Evolutionary conservation across 2,329 filamentous ascomycete genomes (phyloP).

Genomic region (Lachnellula suecica): DNA sequence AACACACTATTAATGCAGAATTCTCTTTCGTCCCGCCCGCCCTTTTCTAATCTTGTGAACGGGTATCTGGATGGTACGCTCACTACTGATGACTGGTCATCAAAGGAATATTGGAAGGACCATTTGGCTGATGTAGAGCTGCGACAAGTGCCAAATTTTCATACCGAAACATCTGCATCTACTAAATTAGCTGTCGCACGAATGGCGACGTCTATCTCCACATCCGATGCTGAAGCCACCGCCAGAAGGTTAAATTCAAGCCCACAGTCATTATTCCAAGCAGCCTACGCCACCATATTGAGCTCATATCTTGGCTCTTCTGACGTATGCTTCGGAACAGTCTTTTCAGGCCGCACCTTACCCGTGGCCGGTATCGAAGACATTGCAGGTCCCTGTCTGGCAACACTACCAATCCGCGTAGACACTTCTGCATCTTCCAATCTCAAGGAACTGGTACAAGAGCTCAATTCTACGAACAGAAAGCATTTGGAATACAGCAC

Average conservation of each 20-base stretch:
- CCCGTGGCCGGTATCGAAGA: conserved; percentile 68
- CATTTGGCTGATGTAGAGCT: conserved; percentile 58
- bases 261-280: conserved; percentile 74
- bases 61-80: conserved; percentile 41
- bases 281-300: conserved; percentile 66
- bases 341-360: conserved; percentile 80
- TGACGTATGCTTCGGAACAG: conserved; percentile 74
- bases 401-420: conserved; percentile 71
- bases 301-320: conserved; percentile 59
- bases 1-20: conserved; percentile 38
- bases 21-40: conserved; percentile 41
- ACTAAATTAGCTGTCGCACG: conserved; percentile 28
- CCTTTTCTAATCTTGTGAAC: conserved; percentile 59
- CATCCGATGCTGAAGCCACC: conserved; percentile 23
- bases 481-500: conserved; percentile 62
- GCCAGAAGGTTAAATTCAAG: conserved; percentile 38
- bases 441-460: conserved; percentile 59
- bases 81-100: conserved; percentile 36
- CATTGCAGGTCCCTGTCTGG: conserved; percentile 77
- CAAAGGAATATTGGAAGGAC: conserved; percentile 68
- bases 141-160: conserved; percentile 57
- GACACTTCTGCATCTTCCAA: conserved; percentile 51
- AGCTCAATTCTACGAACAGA: conserved; percentile 65
- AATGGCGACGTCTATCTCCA: conserved; percentile 33
- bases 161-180: conserved; percentile 35